Percentiles rank a stretch among this genome's conserved stretches.
phyloP scores from a whole-genome alignment of 805 yeast genomes.

The Candida multigemmis region DNA sequence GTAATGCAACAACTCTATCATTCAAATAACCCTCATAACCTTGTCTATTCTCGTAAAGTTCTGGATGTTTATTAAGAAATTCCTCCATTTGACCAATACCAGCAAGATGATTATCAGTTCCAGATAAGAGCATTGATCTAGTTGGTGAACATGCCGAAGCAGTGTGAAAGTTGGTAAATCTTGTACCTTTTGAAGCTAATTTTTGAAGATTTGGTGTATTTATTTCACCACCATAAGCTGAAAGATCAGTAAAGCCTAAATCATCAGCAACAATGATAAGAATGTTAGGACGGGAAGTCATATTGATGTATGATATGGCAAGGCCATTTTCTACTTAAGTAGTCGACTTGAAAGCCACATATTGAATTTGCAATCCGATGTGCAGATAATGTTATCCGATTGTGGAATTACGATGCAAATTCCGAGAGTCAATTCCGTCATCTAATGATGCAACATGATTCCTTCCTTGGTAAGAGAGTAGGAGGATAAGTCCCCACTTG shows the following conservation, averaged over 20 bases:
- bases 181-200: constrained; percentile 35
- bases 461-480: too few relatives aligned
- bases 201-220: constrained; percentile 42
- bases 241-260: constrained; percentile 48
- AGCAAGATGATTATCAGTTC: constrained; percentile 55
- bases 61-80: constrained; percentile 27
- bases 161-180: constrained; percentile 52
- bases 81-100: constrained; percentile 55
- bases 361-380: neutral
- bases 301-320: too few relatives aligned
- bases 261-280: constrained; percentile 53
- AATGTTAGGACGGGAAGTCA: too few relatives aligned
- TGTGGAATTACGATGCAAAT: neutral
- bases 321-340: neutral
- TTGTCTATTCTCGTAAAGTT: constrained; percentile 32
- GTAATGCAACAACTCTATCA: constrained; percentile 41
- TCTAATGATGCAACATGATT: neutral
- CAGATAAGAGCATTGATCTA: constrained; percentile 50
- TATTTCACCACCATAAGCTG: constrained; percentile 50
- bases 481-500: too few relatives aligned
- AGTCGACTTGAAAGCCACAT: neutral
- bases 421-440: constrained; percentile 2
- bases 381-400: neutral
- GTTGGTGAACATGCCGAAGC: constrained; percentile 63
- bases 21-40: constrained; percentile 51